Base-by-base conservation (phyloP, 192 early-diverging fungal species). In the Spizellomyces punctatus region DNA sequence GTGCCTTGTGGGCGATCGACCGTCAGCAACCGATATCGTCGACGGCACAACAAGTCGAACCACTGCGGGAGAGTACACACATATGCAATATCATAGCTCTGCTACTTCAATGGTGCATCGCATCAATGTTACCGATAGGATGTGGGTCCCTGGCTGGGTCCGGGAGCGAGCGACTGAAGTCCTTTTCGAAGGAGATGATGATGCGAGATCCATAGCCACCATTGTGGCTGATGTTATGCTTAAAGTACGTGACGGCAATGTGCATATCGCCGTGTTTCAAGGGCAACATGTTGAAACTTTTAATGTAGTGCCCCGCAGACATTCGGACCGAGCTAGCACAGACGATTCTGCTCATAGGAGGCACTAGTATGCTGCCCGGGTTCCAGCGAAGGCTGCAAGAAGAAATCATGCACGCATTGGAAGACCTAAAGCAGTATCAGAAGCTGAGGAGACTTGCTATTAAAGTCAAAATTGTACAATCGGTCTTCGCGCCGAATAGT, bases 111-210 rank as follows among this genome's bases (percentile, higher is more conserved):
- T 36, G 27, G 27, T 36, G 27, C 27, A 36, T 36, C 27, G 27
- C 27, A 19, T 56, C 54, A 56, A 56, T 56, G 54, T 22, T 19
- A 56, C 54, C 54, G 54, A 56, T 56, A n/a, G 54, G 7, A n/a
- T 56, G 4, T 5, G 54, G n/a, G 74, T 97, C 6, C 95, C 95
- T 17, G 88, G 90, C 0, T 97, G 95, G 95, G 82, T 97, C 6
- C 85, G 93, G 3, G 93, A 92, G 66, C 86, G 92, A 22, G 88
- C 91, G 0, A 83, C 83, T 5, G 95, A 96, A 64, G 85, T 92
- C 0, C 72, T 95, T 49, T 91, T 95, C 76, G 85, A 88, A 42
- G 92, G 92, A 5, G 91, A 93, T 72, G 85, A 73, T 45, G 74
- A 83, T 2, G 46, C 85, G 58, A 88, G 93, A 71, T 88, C 89